Evolutionary conservation across 2,329 filamentous ascomycete genomes (phyloP), one percentile per base, ranked within the genome.

Genomic region (Reticulascus tulasneorum): DNA sequence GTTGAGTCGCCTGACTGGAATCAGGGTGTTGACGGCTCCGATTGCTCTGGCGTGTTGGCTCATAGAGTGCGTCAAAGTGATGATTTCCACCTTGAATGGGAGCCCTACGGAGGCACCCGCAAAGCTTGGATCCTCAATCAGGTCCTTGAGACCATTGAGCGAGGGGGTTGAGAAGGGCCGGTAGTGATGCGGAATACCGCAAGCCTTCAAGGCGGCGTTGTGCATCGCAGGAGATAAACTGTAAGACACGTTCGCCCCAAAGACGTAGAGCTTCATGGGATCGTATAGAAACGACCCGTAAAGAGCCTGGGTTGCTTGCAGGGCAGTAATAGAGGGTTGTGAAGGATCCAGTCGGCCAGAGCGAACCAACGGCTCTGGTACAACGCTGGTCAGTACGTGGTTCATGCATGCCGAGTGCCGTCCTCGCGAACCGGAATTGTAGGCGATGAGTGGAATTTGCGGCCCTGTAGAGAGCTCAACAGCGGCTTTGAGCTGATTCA

Each of bases 171-270:
- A 81, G 38, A 78, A 70, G 2, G 78, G 77, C n/a, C 67, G 61
- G 52, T 86, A 88, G 6, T 69, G 58, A 47, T 89, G 84, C 0
- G 77, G 79, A 54, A 89, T 77, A 0, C 84, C 84, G 46, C 78
- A 84, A 2, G 71, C 73, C 34, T 70, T 66, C 39, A 85, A 78
- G 1, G 84, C 84, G 6, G 80, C 71, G 36, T 80, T 85, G 55
- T 90, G 84, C 83, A 89, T 89, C 7, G 81, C 79, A 2, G 85
- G 84, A 0, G 84, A 88, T 37, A 89, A 57, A 53, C 81, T 87
- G 61, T 85, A 86, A 32, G 71, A 75, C 9, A 85, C 77, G 37
- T 81, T 81, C 36, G 76, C 79, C n/a, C 85, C 85, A 33, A 88
- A 76, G 22, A 89, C 81, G 47, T 84, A 85, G 36, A 86, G 78